phyloP scores from a whole-genome alignment of 2,329 filamentous ascomycete species.

The Nectriaceae sp. region DNA sequence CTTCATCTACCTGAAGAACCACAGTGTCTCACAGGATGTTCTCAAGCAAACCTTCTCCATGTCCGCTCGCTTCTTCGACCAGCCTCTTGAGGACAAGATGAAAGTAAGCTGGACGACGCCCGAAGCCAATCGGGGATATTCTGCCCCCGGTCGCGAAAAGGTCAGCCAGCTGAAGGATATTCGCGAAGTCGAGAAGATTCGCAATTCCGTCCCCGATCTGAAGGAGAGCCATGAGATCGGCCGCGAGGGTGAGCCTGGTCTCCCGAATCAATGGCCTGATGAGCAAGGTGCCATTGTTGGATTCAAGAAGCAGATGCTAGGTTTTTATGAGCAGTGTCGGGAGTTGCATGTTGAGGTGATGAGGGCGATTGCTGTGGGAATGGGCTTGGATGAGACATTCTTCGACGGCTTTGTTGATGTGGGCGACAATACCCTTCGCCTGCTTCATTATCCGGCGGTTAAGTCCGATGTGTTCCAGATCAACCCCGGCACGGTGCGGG shows the following conservation, averaged over 20 bases:
- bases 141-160: slow-evolving; percentile 70
- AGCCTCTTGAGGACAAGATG: slow-evolving; percentile 64
- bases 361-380: slow-evolving; percentile 80
- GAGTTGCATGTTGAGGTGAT: slow-evolving; percentile 75
- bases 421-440: slow-evolving; percentile 69
- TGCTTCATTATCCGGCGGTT: slow-evolving; percentile 77
- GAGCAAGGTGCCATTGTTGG: slow-evolving; percentile 40
- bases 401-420: slow-evolving; percentile 76
- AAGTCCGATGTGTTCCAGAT: slow-evolving; percentile 63
- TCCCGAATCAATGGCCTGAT: slow-evolving; percentile 77
- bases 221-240: slow-evolving; percentile 70
- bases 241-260: slow-evolving; percentile 56
- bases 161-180: slow-evolving; percentile 58
- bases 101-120: slow-evolving; percentile 70
- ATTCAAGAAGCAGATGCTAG: slow-evolving; percentile 73
- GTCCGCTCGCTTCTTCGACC: slow-evolving; percentile 71
- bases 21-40: slow-evolving; percentile 64
- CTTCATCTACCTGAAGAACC: slow-evolving; percentile 86
- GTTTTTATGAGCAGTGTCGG: slow-evolving; percentile 76
- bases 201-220: slow-evolving; percentile 61
- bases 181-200: slow-evolving; percentile 58
- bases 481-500: slow-evolving; percentile 70
- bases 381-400: slow-evolving; percentile 70
- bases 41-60: slow-evolving; percentile 64
- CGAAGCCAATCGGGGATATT: slow-evolving; percentile 74